Percentiles rank a stretch among this genome's conserved stretches.
These are phyloP conservation scores for Plantago elongata DNA, from an alignment of 257 asterid genomes.

Conservation along the genomic window DNA sequence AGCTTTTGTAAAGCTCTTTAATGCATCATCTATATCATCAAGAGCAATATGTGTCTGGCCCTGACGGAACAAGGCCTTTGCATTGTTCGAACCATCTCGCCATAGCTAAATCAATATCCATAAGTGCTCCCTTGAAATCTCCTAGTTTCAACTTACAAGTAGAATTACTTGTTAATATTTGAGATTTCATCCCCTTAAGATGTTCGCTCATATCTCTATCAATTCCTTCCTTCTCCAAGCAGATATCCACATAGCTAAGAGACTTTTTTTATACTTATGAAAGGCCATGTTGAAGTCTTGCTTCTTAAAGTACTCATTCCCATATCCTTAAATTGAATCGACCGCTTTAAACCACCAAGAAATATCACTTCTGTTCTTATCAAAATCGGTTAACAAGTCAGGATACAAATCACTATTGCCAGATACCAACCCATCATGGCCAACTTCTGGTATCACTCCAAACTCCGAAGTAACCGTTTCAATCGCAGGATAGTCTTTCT, in stretches of 20 bases:
- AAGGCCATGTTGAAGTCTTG: constrained; percentile 98
- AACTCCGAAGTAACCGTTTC: constrained; percentile 63
- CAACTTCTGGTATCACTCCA: constrained; percentile 79
- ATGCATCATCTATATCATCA: too few species aligned
- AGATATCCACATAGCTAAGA: constrained; percentile 79
- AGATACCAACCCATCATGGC: constrained; percentile 77
- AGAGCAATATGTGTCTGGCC: too few species aligned
- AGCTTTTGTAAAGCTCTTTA: too few species aligned
- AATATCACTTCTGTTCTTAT: constrained; percentile 53
- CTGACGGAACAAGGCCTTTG: constrained; percentile 94
- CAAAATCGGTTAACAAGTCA: constrained; percentile 92
- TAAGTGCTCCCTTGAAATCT: constrained; percentile 84
- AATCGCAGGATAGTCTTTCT: constrained; percentile 45
- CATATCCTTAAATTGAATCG: constrained; percentile 66
- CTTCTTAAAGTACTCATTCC: constrained; percentile 90
- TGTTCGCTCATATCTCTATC: constrained; percentile 66
- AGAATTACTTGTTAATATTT: constrained; percentile 87
- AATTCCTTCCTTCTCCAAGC: constrained; percentile 99
- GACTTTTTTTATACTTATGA: constrained; percentile 90
- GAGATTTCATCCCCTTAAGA: constrained; percentile 75
- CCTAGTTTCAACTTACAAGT: constrained; percentile 91
- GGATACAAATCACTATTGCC: constrained; percentile 77
- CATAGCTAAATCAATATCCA: constrained; percentile 90
- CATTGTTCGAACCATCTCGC: constrained; percentile 92
- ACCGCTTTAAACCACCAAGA: constrained; percentile 87